Conservation (phyloP, 2,329 filamentous ascomycete genomes). For the Polychaeton citri region DNA sequence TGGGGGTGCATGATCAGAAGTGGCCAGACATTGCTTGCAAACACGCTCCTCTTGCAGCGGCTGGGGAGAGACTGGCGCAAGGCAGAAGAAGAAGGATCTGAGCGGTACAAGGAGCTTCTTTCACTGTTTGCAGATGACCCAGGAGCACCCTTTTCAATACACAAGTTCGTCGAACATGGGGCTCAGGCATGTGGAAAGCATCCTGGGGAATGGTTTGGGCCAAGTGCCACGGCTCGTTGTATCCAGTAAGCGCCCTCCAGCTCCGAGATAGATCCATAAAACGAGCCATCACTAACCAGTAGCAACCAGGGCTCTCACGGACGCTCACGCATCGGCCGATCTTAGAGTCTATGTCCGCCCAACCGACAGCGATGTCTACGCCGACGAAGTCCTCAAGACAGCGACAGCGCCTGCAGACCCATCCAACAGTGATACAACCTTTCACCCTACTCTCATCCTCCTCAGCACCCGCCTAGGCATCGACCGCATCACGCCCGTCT, state of each 20-base stretch:
- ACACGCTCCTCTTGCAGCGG: constrained; percentile 58
- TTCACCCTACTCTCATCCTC: constrained; percentile 76
- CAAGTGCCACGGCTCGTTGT: constrained; percentile 87
- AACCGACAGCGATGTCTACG: constrained; percentile 83
- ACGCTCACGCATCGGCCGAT: constrained; percentile 45
- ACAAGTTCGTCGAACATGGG: constrained; percentile 83
- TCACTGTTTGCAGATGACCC: constrained; percentile 79
- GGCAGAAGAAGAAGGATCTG: constrained; percentile 38
- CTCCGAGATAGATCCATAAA: neutral
- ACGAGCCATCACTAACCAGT: constrained; percentile 9
- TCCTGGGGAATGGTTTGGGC: constrained; percentile 96
- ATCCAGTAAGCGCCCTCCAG: constrained; percentile 55
- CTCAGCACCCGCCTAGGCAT: constrained; percentile 83
- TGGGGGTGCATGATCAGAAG: constrained; percentile 99
- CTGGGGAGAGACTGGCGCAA: constrained; percentile 80
- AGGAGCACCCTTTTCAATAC: constrained; percentile 80
- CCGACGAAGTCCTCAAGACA: constrained; percentile 70
- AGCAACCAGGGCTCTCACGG: constrained; percentile 61
- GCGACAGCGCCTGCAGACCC: constrained; percentile 30
- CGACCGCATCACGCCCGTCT: constrained; percentile 85
- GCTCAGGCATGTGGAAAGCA: constrained; percentile 81
- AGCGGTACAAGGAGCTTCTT: constrained; percentile 53
- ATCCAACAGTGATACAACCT: constrained; percentile 48
- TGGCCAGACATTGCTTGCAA: constrained; percentile 84
- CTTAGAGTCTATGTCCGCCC: constrained; percentile 80